Evolutionary conservation across 2,329 filamentous ascomycete genomes (phyloP).

Genomic region (Trichoderma atroviride): DNA sequence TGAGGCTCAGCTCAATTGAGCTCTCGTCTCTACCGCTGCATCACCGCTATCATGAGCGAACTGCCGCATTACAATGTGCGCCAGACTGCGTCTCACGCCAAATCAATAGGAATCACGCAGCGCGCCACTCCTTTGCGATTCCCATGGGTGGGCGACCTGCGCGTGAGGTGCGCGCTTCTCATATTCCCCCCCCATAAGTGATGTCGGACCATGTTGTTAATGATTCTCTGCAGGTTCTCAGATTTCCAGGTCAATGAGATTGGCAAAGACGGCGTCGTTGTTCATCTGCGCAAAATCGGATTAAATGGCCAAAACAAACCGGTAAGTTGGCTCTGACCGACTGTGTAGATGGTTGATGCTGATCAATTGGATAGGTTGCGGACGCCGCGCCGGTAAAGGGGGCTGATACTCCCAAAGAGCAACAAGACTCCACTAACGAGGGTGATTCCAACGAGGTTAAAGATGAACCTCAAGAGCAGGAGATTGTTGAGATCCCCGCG

Average conservation of each 20-base stretch:
- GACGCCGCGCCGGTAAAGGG: conserved; percentile 7
- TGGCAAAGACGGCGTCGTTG: conserved; percentile 69
- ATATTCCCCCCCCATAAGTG: neutral
- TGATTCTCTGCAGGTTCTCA: conserved; percentile 64
- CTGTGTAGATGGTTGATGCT: neutral
- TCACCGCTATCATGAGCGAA: conserved; percentile 36
- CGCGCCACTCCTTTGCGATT: conserved; percentile 43
- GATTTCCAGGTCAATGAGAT: conserved; percentile 96
- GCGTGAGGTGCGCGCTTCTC: conserved; percentile 39
- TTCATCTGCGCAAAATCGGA: conserved; percentile 65
- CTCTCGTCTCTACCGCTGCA: neutral
- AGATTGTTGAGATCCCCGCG: conserved; percentile 36
- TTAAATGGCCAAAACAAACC: conserved; percentile 29
- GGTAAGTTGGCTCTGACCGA: neutral
- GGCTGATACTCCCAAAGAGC: conserved; percentile 25
- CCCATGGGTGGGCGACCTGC: conserved; percentile 47
- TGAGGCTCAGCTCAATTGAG: conserved; percentile 2
- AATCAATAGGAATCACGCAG: conserved; percentile 45
- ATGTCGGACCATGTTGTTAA: neutral
- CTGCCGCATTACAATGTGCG: conserved; percentile 37
- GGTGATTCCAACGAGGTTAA: conserved; percentile 31
- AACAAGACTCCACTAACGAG: conserved; percentile 26
- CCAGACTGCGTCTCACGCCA: conserved; percentile 39
- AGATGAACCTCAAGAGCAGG: conserved; percentile 28
- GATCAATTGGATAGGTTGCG: conserved; percentile 1